Conservation (phyloP, 352 stramenopile species). For the Pythium scleroteichum region DNA sequence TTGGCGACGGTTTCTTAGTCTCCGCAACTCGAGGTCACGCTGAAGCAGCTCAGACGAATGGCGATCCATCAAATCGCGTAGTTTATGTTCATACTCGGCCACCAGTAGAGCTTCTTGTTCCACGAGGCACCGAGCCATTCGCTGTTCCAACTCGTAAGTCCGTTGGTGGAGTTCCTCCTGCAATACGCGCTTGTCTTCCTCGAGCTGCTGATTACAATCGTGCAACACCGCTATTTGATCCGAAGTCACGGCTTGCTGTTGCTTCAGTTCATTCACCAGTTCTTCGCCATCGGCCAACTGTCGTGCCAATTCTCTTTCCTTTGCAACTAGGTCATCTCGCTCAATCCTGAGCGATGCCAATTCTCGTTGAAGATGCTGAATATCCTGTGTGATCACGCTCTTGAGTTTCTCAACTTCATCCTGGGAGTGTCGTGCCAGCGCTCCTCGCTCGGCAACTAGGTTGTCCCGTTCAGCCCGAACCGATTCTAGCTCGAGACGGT, state of each 20-base stretch:
- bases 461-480: too few species aligned
- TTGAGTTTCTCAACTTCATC: too few species aligned
- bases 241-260: neutral
- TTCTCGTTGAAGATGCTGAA: too few species aligned
- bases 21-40: slow-evolving; percentile 26
- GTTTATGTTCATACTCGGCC: slow-evolving; percentile 38
- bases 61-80: slow-evolving; percentile 40
- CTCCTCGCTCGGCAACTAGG: too few species aligned
- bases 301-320: too few species aligned
- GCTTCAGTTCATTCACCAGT: neutral
- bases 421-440: too few species aligned
- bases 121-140: slow-evolving; percentile 30
- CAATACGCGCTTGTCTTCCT: slow-evolving; percentile 13
- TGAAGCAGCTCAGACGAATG: slow-evolving; percentile 41
- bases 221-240: slow-evolving; percentile 23
- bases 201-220: slow-evolving; percentile 16
- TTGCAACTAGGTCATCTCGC: too few species aligned
- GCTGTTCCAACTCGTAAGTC: slow-evolving; percentile 38
- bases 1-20: slow-evolving; percentile 1
- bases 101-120: slow-evolving; percentile 39
- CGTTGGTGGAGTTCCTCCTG: slow-evolving; percentile 18
- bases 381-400: too few species aligned
- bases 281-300: too few species aligned
- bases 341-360: too few species aligned
- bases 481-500: too few species aligned